A percentile compares a stretch with the other conserved stretches of the same genome.
Conservation (phyloP, 129 eudicot species). For the Arctium lappa region DNA sequence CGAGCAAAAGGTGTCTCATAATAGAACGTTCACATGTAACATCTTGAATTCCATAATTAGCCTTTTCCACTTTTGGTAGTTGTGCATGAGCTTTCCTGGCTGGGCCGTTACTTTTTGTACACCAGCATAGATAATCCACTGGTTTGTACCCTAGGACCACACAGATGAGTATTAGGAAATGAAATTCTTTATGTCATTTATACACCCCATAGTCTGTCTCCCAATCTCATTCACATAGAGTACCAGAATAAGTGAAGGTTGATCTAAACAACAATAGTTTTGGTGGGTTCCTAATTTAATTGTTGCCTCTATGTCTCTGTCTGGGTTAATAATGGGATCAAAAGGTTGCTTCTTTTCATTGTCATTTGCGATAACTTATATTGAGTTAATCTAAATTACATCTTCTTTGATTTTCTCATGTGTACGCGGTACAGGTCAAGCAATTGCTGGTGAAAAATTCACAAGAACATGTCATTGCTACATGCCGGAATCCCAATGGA, state of each 20-base stretch:
- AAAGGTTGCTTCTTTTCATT: background rate
- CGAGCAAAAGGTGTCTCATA: background rate
- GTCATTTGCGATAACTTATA: background rate
- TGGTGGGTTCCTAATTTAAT: background rate
- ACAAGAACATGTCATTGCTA: conserved; percentile 71
- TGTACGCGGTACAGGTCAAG: conserved; percentile 50
- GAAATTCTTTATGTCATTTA: background rate
- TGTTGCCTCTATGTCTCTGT: background rate
- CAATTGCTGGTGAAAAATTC: conserved; percentile 67
- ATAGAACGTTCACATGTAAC: background rate
- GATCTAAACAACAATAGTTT: background rate
- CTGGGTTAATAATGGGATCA: background rate
- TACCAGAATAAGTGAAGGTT: background rate
- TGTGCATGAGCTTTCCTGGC: background rate
- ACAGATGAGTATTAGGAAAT: background rate
- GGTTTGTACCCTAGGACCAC: background rate
- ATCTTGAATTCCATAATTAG: background rate
- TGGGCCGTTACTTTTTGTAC: background rate
- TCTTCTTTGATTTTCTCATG: background rate
- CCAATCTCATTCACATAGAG: background rate
- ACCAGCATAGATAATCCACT: background rate
- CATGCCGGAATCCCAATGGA: conserved; percentile 77
- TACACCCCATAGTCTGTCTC: background rate
- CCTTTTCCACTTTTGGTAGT: background rate
- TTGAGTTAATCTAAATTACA: background rate